Percentiles rank a stretch among this genome's conserved stretches.
Conservation (phyloP, 768 basidiomycete genomes). For the Kwoniella dendrophila region DNA sequence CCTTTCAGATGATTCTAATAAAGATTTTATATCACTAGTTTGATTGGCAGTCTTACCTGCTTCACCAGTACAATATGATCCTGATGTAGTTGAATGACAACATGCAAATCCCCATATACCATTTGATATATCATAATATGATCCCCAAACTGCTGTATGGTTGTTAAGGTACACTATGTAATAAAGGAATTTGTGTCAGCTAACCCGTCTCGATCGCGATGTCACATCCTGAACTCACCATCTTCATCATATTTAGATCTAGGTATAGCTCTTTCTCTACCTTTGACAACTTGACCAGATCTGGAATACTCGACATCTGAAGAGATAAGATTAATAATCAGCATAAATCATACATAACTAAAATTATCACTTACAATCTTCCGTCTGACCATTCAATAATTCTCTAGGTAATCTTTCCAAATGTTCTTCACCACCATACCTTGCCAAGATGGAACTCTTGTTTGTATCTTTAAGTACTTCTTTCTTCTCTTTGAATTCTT, state of each 20-base stretch:
- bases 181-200: background rate
- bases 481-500: constrained; percentile 89
- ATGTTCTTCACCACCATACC: constrained; percentile 93
- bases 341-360: background rate
- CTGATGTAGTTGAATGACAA: constrained; percentile 79
- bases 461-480: constrained; percentile 84
- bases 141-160: constrained; percentile 96
- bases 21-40: constrained; percentile 72
- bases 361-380: constrained; percentile 64
- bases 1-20: constrained; percentile 59
- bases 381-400: constrained; percentile 90
- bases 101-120: constrained; percentile 91
- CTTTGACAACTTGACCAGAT: constrained; percentile 86
- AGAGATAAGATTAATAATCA: background rate
- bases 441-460: constrained; percentile 84
- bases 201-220: background rate
- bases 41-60: constrained; percentile 77
- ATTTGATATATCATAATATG: constrained; percentile 75
- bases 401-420: constrained; percentile 83
- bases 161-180: constrained; percentile 85
- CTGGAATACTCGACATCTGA: constrained; percentile 88
- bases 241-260: constrained; percentile 95
- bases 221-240: constrained; percentile 63
- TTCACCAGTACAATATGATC: constrained; percentile 88
- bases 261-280: constrained; percentile 81